A percentile compares a stretch with the other conserved stretches of the same genome.
Conservation (phyloP, 495 filamentous ascomycete genomes). For the Aspergillus diversus region DNA sequence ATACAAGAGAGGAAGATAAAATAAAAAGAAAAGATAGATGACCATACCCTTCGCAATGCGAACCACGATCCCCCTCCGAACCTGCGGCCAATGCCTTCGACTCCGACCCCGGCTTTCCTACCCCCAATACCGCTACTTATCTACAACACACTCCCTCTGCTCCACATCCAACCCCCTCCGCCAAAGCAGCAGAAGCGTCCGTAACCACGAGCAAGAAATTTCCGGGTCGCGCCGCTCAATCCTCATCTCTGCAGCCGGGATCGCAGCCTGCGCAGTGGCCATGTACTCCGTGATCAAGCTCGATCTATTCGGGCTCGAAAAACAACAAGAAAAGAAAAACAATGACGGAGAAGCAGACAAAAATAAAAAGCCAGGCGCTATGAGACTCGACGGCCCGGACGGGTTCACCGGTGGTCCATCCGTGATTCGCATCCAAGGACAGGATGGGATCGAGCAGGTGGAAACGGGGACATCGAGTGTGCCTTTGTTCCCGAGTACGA, state of each 20-base stretch:
- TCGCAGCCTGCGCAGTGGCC: constrained; percentile 36
- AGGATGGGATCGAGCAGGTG: constrained; percentile 67
- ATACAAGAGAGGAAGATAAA: not conserved
- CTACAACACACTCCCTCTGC: constrained; percentile 33
- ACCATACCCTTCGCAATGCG: constrained; percentile 17
- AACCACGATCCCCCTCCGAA: constrained; percentile 35
- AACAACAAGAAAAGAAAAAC: constrained; percentile 1
- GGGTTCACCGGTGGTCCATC: constrained; percentile 43
- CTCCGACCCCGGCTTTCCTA: constrained; percentile 28
- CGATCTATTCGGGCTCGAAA: constrained; percentile 42
- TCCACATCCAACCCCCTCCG: constrained; percentile 28
- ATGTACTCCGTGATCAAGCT: constrained; percentile 47
- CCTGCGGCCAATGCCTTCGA: constrained; percentile 38
- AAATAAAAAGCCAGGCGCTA: constrained; percentile 15
- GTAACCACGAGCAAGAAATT: constrained; percentile 27
- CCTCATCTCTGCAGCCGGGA: constrained; percentile 39
- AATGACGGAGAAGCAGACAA: not conserved
- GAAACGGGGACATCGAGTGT: constrained; percentile 82
- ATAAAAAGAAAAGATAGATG: not conserved
- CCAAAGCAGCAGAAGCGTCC: constrained; percentile 25
- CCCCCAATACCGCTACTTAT: constrained; percentile 29
- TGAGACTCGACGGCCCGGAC: constrained; percentile 45
- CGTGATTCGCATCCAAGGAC: constrained; percentile 50
- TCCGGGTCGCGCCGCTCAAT: constrained; percentile 39
- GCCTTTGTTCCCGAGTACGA: constrained; percentile 76